A percentile compares a stretch with the other conserved stretches of the same genome.
Evolutionary conservation across 2,329 filamentous ascomycete species (phyloP).

Genomic region (Aureobasidium pullulans): DNA sequence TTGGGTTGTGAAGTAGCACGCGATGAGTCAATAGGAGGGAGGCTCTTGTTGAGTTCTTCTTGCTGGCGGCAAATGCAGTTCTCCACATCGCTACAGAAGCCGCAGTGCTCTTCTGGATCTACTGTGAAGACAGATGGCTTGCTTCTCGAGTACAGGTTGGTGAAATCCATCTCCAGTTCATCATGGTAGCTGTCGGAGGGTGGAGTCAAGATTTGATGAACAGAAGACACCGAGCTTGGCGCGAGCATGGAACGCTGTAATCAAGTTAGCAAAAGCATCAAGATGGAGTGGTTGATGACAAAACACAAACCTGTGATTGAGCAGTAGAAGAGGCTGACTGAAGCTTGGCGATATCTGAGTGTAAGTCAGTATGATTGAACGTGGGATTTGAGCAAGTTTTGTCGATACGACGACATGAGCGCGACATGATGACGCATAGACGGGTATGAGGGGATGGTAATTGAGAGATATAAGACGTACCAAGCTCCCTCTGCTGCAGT

Average conservation of each 20-base stretch:
- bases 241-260: background rate
- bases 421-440: background rate
- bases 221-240: background rate
- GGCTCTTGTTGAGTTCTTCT: conserved; percentile 11
- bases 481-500: conserved; percentile 1
- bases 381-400: background rate
- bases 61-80: conserved; percentile 16
- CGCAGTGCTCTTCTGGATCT: conserved; percentile 15
- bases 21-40: background rate
- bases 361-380: background rate
- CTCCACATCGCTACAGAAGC: conserved; percentile 15
- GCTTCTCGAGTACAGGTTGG: conserved; percentile 4
- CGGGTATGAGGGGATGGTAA: background rate
- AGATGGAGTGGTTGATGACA: background rate
- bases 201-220: conserved; percentile 12
- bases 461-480: background rate
- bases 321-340: background rate
- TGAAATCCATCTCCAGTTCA: conserved; percentile 16
- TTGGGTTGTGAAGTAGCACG: background rate
- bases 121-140: conserved; percentile 7
- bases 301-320: background rate
- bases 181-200: conserved; percentile 11
- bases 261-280: background rate
- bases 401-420: too few relatives aligned
- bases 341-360: background rate